phyloP scores from a whole-genome alignment of 352 stramenopile species.

The Phytophthora capsici region DNA sequence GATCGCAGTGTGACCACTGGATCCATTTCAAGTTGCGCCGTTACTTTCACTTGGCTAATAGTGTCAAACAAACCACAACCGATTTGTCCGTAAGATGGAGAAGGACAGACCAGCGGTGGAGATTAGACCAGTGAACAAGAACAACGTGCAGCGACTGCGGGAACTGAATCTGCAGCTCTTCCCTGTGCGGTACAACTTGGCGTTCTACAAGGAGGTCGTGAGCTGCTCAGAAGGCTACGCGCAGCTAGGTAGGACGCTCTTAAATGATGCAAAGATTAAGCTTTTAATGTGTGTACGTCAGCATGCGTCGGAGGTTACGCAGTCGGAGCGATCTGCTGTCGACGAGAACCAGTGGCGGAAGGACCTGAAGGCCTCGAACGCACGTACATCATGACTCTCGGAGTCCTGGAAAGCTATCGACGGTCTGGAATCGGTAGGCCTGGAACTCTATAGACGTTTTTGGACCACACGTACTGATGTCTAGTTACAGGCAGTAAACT shows the following conservation, averaged over 20 bases:
- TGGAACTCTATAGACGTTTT: background rate
- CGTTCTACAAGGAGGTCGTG: constrained; percentile 94
- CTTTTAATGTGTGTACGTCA: constrained; percentile 19
- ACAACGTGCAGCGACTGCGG: constrained; percentile 81
- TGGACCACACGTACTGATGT: too few species aligned
- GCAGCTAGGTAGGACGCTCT: constrained; percentile 46
- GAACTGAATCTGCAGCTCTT: constrained; percentile 93
- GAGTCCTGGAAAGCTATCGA: constrained; percentile 90
- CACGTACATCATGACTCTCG: constrained; percentile 96
- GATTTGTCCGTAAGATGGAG: too few species aligned
- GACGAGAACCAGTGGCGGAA: constrained; percentile 63
- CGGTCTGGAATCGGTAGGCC: constrained; percentile 71
- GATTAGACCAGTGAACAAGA: constrained; percentile 60
- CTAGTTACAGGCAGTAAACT: constrained; percentile 42
- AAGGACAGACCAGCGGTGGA: constrained; percentile 20
- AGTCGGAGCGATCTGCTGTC: constrained; percentile 91
- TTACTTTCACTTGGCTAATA: constrained; percentile 1
- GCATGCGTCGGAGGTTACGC: constrained; percentile 82
- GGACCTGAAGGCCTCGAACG: constrained; percentile 29
- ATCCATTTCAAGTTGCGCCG: constrained; percentile 28
- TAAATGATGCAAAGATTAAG: background rate
- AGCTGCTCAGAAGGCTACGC: constrained; percentile 56
- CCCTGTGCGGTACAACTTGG: constrained; percentile 92
- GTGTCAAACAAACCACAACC: too few species aligned
- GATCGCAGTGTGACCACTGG: constrained; percentile 17